Conservation (phyloP, 129 eudicot genomes). For the Helianthus annuus region DNA sequence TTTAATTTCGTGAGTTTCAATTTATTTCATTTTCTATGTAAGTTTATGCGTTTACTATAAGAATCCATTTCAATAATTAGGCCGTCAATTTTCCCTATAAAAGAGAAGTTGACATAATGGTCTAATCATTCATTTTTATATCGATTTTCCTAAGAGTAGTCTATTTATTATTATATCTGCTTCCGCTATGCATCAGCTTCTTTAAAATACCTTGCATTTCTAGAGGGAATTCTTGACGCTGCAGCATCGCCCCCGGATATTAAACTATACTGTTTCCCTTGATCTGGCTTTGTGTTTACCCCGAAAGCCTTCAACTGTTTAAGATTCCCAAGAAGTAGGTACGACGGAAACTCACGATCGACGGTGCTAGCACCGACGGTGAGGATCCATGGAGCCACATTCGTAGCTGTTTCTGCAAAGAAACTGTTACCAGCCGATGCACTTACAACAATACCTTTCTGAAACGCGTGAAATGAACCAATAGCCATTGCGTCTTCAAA, state of each 20-base stretch:
- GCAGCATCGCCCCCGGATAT: conserved; percentile 51
- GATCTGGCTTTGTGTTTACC: conserved; percentile 38
- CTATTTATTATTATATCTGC: too few relatives aligned
- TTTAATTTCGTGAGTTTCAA: too few relatives aligned
- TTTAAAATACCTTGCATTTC: conserved; percentile 63
- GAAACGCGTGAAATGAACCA: conserved; percentile 62
- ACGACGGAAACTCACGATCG: conserved; percentile 52
- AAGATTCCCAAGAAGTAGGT: conserved; percentile 50
- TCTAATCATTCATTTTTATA: too few relatives aligned
- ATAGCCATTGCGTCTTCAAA: conserved; percentile 47
- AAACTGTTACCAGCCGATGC: conserved; percentile 63
- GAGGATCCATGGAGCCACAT: conserved; percentile 76
- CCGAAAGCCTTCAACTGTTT: conserved; percentile 52
- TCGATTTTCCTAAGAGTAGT: too few relatives aligned
- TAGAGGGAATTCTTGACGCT: conserved; percentile 51
- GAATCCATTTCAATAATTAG: too few relatives aligned
- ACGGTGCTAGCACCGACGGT: conserved; percentile 76
- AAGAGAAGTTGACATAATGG: too few relatives aligned
- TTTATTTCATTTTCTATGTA: too few relatives aligned
- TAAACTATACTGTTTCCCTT: conserved; percentile 37
- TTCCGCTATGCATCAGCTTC: background rate
- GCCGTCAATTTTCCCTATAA: too few relatives aligned
- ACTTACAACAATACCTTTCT: conserved; percentile 54
- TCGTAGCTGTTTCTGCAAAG: conserved; percentile 43
- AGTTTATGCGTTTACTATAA: too few relatives aligned